phyloP scores from a whole-genome alignment of 805 yeast species.

The Suhomyces xylopsoci region DNA sequence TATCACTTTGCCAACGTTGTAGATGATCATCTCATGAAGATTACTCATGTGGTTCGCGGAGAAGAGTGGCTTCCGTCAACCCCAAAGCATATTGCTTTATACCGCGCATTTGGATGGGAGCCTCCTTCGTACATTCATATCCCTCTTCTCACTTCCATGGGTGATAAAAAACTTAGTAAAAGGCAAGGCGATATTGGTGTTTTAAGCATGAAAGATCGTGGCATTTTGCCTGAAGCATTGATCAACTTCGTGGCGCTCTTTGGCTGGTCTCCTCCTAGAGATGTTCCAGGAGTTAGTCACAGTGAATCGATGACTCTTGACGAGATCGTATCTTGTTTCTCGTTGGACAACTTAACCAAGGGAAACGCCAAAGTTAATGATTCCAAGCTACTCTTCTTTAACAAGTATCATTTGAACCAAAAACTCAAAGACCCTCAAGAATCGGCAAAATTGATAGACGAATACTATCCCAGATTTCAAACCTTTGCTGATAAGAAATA shows the following conservation, averaged over 20 bases:
- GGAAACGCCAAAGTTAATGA: slow-evolving; percentile 93
- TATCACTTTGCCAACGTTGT: slow-evolving; percentile 95
- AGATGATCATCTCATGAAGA: slow-evolving; percentile 90
- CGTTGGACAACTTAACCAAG: slow-evolving; percentile 72
- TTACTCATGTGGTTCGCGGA: slow-evolving; percentile 93
- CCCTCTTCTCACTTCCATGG: slow-evolving; percentile 74
- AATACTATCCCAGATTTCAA: slow-evolving; percentile 20
- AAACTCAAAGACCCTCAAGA: slow-evolving; percentile 37
- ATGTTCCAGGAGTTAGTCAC: slow-evolving; percentile 41
- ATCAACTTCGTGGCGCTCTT: slow-evolving; percentile 83
- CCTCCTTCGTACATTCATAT: slow-evolving; percentile 85
- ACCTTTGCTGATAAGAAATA: slow-evolving; percentile 7
- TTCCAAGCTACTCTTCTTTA: slow-evolving; percentile 70
- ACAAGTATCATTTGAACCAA: slow-evolving; percentile 60
- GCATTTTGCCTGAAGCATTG: slow-evolving; percentile 82
- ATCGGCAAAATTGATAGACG: slow-evolving; percentile 35
- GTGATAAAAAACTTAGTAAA: slow-evolving; percentile 78
- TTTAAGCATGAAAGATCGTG: slow-evolving; percentile 51
- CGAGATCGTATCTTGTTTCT: slow-evolving; percentile 55
- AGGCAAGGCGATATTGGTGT: slow-evolving; percentile 82
- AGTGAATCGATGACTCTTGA: slow-evolving; percentile 52
- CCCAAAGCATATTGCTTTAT: slow-evolving; percentile 87
- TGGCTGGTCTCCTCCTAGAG: slow-evolving; percentile 90
- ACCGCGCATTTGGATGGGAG: slow-evolving; percentile 80
- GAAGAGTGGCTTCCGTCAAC: slow-evolving; percentile 98